Evolutionary conservation across 441 rosid species (phyloP).

Genomic region (Populus trichocarpa): DNA sequence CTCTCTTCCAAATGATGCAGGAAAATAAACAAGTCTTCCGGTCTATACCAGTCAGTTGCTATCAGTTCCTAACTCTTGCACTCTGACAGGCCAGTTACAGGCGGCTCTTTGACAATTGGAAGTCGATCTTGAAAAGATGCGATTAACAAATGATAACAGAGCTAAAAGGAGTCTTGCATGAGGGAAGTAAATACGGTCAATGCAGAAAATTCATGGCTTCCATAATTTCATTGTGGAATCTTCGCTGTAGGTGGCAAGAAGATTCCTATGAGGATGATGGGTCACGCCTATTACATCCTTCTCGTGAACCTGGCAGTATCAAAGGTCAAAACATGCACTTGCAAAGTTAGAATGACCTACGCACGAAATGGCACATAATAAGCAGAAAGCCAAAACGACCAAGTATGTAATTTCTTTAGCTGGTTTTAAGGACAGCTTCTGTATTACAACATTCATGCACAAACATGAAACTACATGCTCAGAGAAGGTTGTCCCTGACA

Average conservation of each 20-base stretch:
- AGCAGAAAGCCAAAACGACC: background rate
- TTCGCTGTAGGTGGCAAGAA: constrained; percentile 68
- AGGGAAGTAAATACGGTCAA: background rate
- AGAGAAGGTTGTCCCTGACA: background rate
- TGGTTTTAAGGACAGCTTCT: background rate
- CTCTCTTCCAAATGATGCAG: background rate
- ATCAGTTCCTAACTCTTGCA: background rate
- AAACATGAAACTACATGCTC: background rate
- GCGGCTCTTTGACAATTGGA: background rate
- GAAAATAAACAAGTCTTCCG: background rate
- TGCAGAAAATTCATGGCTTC: constrained; percentile 51
- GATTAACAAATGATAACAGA: background rate
- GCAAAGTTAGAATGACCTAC: background rate
- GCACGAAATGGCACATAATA: background rate
- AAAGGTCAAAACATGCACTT: background rate
- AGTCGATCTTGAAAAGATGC: background rate
- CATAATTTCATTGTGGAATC: constrained; percentile 84
- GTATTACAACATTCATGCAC: too few species aligned
- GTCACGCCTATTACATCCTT: constrained; percentile 79
- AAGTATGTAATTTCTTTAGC: background rate
- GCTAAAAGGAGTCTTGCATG: background rate
- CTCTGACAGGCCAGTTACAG: background rate
- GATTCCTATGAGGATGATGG: constrained; percentile 90
- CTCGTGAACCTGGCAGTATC: constrained; percentile 70
- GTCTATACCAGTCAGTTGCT: background rate